phyloP scores from a whole-genome alignment of 176 grass and related monocot genomes.

The sorghum (Sorghum bicolor) region DNA sequence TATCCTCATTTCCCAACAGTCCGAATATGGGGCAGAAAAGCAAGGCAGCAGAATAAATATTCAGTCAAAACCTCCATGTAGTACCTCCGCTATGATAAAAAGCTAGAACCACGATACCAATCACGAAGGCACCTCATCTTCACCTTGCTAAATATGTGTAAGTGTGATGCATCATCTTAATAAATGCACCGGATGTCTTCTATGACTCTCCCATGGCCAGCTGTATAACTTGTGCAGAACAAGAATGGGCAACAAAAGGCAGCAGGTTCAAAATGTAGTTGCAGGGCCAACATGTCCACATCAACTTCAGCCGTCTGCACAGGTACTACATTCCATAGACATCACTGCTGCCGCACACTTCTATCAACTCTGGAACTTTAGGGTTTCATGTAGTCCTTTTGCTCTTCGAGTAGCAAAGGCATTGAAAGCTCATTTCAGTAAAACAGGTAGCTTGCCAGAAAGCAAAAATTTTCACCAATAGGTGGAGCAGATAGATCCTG shows the following conservation, averaged over 20 bases:
- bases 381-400: background rate
- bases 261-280: background rate
- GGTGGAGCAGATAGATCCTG: constrained; percentile 37
- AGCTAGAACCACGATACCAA: background rate
- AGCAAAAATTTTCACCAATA: background rate
- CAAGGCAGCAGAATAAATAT: background rate
- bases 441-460: constrained; percentile 28
- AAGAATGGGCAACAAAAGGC: background rate
- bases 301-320: constrained; percentile 8
- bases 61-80: constrained; percentile 6
- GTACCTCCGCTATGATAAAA: background rate
- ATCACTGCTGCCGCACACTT: background rate
- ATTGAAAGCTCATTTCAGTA: background rate
- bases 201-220: background rate
- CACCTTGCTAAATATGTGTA: background rate
- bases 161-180: constrained; percentile 1
- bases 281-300: background rate
- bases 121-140: constrained; percentile 3
- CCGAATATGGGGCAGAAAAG: background rate
- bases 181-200: background rate
- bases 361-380: constrained; percentile 6
- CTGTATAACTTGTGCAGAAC: background rate
- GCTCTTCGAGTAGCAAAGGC: constrained; percentile 15
- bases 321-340: background rate
- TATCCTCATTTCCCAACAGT: background rate